phyloP scores from a whole-genome alignment of 306 rosid species.

The Trifolium repens region DNA sequence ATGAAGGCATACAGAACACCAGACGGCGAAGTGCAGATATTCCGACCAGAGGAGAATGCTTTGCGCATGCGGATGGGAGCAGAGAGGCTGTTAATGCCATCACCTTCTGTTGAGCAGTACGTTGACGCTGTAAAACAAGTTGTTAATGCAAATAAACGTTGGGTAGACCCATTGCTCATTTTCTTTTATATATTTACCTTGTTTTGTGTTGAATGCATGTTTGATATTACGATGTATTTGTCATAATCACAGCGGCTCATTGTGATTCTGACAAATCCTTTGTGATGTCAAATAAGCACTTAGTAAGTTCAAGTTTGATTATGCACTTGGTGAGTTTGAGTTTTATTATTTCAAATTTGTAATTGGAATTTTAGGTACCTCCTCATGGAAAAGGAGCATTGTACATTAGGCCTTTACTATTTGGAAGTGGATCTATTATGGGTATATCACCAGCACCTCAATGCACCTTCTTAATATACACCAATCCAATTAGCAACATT shows the following conservation, averaged over 20 bases:
- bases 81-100: constrained; percentile 47
- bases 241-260: neutral
- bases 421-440: constrained; percentile 51
- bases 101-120: constrained; percentile 52
- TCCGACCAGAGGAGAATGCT: constrained; percentile 55
- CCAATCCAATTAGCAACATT: constrained; percentile 40
- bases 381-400: constrained; percentile 49
- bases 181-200: neutral
- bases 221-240: neutral
- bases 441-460: constrained; percentile 48
- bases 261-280: neutral
- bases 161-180: constrained; percentile 37
- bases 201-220: neutral
- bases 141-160: constrained; percentile 41
- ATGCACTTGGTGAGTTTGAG: neutral
- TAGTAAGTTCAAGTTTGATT: neutral
- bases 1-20: constrained; percentile 49
- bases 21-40: constrained; percentile 41
- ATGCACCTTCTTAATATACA: constrained; percentile 44
- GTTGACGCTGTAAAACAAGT: constrained; percentile 44
- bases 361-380: constrained; percentile 41
- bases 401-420: constrained; percentile 49
- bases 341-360: neutral
- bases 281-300: neutral
- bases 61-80: constrained; percentile 55